These are phyloP conservation scores for Cyberlindnera petersonii DNA, from an alignment of 805 yeast species.

Conservation along the genomic window DNA sequence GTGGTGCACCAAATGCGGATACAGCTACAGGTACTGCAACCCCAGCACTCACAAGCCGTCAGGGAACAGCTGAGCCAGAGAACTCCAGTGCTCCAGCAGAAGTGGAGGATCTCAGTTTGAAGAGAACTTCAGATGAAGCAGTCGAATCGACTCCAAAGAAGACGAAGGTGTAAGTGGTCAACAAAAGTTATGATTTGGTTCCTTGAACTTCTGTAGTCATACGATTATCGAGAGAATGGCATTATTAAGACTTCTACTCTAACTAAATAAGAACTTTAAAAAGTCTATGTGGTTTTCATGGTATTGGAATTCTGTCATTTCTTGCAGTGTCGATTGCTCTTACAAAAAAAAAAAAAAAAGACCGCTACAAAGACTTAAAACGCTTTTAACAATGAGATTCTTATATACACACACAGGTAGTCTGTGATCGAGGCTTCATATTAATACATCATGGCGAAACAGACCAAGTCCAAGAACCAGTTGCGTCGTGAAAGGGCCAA, in stretches of 20 bases:
- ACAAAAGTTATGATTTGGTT: neutral
- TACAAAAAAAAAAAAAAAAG: too few species aligned
- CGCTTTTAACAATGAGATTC: too few species aligned
- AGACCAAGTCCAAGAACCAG: slow-evolving; percentile 34
- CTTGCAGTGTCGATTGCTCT: too few species aligned
- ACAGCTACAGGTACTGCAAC: slow-evolving; percentile 11
- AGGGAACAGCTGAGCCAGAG: slow-evolving; percentile 30
- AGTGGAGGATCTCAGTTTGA: neutral
- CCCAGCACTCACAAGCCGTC: slow-evolving; percentile 28
- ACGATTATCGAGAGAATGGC: too few species aligned
- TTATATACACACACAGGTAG: too few species aligned
- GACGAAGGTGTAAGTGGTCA: slow-evolving; percentile 11
- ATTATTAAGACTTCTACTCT: too few species aligned
- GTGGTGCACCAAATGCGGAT: neutral
- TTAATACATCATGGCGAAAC: slow-evolving; percentile 20
- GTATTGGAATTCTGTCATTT: too few species aligned
- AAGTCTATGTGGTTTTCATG: too few species aligned
- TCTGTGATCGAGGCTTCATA: too few species aligned
- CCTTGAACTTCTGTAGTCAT: neutral
- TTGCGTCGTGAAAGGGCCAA: slow-evolving; percentile 31
- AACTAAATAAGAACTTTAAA: too few species aligned
- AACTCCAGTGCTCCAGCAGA: neutral
- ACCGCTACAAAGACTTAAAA: too few species aligned
- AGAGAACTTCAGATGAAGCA: slow-evolving; percentile 5
- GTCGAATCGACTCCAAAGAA: slow-evolving; percentile 15